Base-by-base conservation (phyloP, 257 asterid species). In the Perilla frutescens region DNA sequence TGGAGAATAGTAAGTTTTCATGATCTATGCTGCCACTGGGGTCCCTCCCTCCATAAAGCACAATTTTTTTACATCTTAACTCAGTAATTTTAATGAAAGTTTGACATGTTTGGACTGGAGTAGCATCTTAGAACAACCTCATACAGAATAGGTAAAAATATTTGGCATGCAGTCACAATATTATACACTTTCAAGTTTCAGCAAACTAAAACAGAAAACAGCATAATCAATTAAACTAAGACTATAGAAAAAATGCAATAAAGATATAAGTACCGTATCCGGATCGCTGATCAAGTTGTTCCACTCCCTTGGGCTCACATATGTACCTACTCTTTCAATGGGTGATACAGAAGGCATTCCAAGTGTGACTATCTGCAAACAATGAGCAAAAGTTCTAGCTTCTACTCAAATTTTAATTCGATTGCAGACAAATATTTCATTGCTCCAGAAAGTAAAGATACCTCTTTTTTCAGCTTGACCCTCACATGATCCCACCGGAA, bases 401-500 rank as follows among this genome's bases (percentile, higher is more conserved):
- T 63, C 63, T 13, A 57, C 60, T 58, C 56, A 76, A 31, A 69
- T 12, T 45, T 48, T 26, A 50, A 41, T 57, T n/a, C 15, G 37
- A 36, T 63, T 14, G 62, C 14, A n/a, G 65, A 59, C 20, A 0
- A 55, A 59, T 8, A 64, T 65, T 49, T 6, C 14, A 72, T 10
- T 56, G 71, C 57, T 76, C 41, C 62, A n/a, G 34, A 39, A 26
- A 49, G 41, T 29, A n/a, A 81, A 7, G n/a, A 7, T 78, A 90
- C 99, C 97, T 95, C 98, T 68, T 89, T 87, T 80, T 95, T 95
- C 80, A 95, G 85, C 81, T 95, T 95, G 78, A 95, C 96, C 82
- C 99, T 89, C 85, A 95, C 97, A 70, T 92, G 98, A 77, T 92
- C 98, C 98, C 99, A 92, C 62, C 97, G 80, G 77, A 92, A 95